These are phyloP conservation scores for Mortierella antarctica DNA, from an alignment of 192 early-diverging fungal species.

Conservation along the genomic window DNA sequence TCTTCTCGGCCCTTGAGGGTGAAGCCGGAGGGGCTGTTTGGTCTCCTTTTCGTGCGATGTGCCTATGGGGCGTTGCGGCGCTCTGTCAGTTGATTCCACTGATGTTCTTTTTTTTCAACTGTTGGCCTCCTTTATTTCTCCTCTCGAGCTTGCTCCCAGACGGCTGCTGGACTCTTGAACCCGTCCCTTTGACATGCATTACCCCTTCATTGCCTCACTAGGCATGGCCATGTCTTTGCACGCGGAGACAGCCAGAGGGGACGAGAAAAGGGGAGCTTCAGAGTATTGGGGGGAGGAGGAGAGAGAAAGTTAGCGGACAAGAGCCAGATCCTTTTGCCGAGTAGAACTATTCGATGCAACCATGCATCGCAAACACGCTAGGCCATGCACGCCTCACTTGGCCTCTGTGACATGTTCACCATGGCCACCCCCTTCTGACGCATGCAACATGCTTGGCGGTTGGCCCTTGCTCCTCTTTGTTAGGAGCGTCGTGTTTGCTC, in stretches of 20 bases:
- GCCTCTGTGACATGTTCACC: no score
- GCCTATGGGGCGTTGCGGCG: no score
- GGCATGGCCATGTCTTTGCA: not conserved
- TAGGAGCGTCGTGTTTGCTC: no score
- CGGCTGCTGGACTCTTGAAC: not conserved
- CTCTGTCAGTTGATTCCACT: not conserved
- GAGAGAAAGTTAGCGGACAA: not conserved
- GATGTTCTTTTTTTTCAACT: not conserved
- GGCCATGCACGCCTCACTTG: no score
- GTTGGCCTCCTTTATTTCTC: not conserved
- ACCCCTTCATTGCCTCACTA: constrained; percentile 14
- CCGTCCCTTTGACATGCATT: not conserved
- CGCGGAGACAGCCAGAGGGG: not conserved
- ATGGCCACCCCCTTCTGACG: no score
- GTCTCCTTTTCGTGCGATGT: not conserved
- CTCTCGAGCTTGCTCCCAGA: not conserved
- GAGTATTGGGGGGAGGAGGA: not conserved
- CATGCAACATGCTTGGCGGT: no score
- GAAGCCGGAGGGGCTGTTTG: no score
- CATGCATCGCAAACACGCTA: not conserved
- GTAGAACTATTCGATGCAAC: constrained; percentile 7
- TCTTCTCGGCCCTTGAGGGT: not conserved
- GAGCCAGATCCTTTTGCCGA: no score
- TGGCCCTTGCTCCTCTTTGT: no score
- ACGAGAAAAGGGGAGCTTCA: constrained; percentile 1